These are phyloP conservation scores for Claviceps arundinis DNA, from an alignment of 2,329 filamentous ascomycete species.

Conservation along the genomic window DNA sequence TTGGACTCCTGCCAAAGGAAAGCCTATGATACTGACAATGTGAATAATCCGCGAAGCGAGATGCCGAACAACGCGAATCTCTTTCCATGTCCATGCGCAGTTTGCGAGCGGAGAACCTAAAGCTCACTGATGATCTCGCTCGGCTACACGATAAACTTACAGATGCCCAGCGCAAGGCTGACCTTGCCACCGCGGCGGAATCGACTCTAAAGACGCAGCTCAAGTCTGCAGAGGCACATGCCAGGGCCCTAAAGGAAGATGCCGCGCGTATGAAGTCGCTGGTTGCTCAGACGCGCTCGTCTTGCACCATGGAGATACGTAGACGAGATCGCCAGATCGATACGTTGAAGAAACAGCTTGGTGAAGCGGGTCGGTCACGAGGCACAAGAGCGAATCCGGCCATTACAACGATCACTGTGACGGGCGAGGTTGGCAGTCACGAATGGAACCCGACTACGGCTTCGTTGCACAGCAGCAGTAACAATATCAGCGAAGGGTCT, in stretches of 20 bases:
- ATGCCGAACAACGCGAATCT: conserved; percentile 77
- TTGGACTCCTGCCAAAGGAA: too few relatives aligned
- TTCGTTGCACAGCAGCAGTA: background rate
- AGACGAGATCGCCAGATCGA: conserved; percentile 85
- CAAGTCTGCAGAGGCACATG: conserved; percentile 58
- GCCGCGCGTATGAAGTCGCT: conserved; percentile 64
- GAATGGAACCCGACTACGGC: conserved; percentile 24
- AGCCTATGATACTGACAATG: too few relatives aligned
- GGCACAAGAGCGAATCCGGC: conserved; percentile 41
- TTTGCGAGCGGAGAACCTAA: conserved; percentile 61
- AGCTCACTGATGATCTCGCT: conserved; percentile 56
- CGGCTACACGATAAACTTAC: conserved; percentile 39
- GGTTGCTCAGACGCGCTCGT: conserved; percentile 69
- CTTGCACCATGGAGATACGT: conserved; percentile 82
- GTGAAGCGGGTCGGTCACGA: conserved; percentile 52
- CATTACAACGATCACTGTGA: conserved; percentile 43
- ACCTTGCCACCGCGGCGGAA: conserved; percentile 55
- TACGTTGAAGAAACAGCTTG: conserved; percentile 73
- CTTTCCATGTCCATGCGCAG: conserved; percentile 66
- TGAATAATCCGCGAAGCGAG: conserved; percentile 43
- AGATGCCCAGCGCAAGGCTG: conserved; percentile 42
- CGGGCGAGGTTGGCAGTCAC: conserved; percentile 36
- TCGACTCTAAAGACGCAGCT: conserved; percentile 55
- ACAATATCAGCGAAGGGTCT: conserved; percentile 7
- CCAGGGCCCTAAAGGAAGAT: conserved; percentile 73